A percentile compares a stretch with the other conserved stretches of the same genome.
These are phyloP conservation scores for Diplotaxis tenuifolia DNA, from an alignment of 345 rosid genomes.

Conservation along the genomic window DNA sequence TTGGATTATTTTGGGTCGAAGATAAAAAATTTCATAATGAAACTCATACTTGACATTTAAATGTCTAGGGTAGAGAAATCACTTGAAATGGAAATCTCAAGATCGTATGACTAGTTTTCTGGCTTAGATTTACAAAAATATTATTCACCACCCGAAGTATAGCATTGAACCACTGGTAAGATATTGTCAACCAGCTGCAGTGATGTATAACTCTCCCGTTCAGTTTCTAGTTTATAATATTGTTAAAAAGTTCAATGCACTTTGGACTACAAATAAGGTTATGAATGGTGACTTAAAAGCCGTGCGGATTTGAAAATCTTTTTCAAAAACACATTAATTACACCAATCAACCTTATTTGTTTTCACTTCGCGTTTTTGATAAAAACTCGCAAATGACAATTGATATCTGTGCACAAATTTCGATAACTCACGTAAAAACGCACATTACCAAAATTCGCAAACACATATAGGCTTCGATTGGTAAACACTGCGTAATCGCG, in stretches of 20 bases:
- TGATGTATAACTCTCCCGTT: not conserved
- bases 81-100: not conserved
- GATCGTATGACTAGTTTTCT: not conserved
- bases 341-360: too few relatives aligned
- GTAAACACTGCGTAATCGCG: too few relatives aligned
- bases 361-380: too few relatives aligned
- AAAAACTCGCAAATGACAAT: too few relatives aligned
- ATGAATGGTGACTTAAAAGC: too few relatives aligned
- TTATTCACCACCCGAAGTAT: not conserved
- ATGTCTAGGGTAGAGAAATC: not conserved
- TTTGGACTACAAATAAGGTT: not conserved
- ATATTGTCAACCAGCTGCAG: not conserved
- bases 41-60: too few relatives aligned
- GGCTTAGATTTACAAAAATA: not conserved
- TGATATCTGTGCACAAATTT: too few relatives aligned
- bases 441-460: too few relatives aligned
- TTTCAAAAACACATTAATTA: too few relatives aligned
- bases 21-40: not conserved
- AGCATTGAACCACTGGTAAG: not conserved
- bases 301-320: too few relatives aligned
- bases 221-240: not conserved
- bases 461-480: too few relatives aligned
- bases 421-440: too few relatives aligned
- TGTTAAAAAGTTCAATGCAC: not conserved
- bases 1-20: not conserved